Evolutionary conservation across 495 filamentous ascomycete genomes (phyloP).

Genomic region (Hapsidospora chrysogenum): DNA sequence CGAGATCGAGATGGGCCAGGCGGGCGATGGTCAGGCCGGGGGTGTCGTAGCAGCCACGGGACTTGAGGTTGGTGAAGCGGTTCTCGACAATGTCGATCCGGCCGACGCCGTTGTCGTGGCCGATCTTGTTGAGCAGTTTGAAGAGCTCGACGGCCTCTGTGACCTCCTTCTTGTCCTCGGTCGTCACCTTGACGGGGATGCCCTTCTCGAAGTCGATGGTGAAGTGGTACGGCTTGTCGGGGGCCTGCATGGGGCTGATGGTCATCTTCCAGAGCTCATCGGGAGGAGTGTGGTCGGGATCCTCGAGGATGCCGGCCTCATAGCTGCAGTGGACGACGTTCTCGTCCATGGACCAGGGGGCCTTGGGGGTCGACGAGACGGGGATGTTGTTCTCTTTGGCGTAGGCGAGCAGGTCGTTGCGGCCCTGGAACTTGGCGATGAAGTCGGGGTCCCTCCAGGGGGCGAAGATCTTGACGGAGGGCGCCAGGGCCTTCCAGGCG

Average conservation of each 20-base stretch:
- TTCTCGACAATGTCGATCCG: conserved; percentile 90
- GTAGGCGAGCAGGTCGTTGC: conserved; percentile 79
- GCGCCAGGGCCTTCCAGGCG: conserved; percentile 40
- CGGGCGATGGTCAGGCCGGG: conserved; percentile 54
- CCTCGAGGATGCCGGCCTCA: conserved; percentile 68
- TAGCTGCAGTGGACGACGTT: conserved; percentile 87
- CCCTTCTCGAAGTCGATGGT: conserved; percentile 73
- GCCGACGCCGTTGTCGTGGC: conserved; percentile 59
- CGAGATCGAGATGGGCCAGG: conserved; percentile 63
- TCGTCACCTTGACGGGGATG: conserved; percentile 48
- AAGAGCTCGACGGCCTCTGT: conserved; percentile 72
- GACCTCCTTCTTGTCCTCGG: conserved; percentile 37
- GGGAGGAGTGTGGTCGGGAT: conserved; percentile 46
- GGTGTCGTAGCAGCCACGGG: conserved; percentile 83
- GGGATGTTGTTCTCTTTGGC: conserved; percentile 64
- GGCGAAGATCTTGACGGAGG: conserved; percentile 69
- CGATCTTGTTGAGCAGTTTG: conserved; percentile 63
- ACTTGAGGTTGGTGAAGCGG: conserved; percentile 34
- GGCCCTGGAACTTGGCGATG: conserved; percentile 61
- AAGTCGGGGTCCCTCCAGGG: conserved; percentile 80
- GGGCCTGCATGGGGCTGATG: conserved; percentile 57
- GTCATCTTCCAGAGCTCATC: conserved; percentile 79
- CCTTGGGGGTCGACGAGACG: conserved; percentile 63
- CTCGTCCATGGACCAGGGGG: conserved; percentile 76
- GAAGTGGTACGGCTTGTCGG: conserved; percentile 61